These are phyloP conservation scores for Flaveria bidentis DNA, from an alignment of 129 eudicot species.

Conservation along the genomic window DNA sequence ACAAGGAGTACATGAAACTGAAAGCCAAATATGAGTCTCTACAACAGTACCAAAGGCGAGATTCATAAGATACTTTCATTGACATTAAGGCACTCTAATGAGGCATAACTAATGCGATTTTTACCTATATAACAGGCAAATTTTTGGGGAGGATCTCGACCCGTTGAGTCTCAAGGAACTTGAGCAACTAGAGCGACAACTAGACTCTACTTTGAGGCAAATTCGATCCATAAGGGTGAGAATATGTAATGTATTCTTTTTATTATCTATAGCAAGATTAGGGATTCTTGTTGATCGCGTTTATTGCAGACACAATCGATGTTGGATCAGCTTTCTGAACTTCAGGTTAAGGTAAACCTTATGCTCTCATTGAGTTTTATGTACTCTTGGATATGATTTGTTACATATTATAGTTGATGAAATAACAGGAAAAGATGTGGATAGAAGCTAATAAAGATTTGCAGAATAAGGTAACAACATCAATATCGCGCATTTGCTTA, in stretches of 20 bases:
- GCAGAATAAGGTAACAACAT: conserved; percentile 58
- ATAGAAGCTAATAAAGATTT: conserved; percentile 73
- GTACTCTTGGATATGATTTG: background rate
- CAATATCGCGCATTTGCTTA: background rate
- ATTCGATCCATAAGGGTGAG: conserved; percentile 83
- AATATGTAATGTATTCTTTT: background rate
- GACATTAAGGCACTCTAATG: background rate
- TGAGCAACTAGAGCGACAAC: conserved; percentile 85
- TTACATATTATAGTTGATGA: background rate
- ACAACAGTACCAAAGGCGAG: conserved; percentile 85
- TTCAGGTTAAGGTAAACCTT: conserved; percentile 62
- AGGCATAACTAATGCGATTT: background rate
- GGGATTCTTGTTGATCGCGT: background rate
- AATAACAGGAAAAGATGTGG: conserved; percentile 69
- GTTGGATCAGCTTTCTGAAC: conserved; percentile 91
- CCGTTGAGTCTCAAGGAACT: conserved; percentile 82
- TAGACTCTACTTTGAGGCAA: conserved; percentile 71
- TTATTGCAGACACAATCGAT: conserved; percentile 74
- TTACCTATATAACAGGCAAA: conserved; percentile 45
- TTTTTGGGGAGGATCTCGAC: conserved; percentile 85
- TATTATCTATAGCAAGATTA: background rate
- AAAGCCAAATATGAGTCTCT: conserved; percentile 77
- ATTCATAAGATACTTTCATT: background rate
- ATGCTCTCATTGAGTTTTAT: background rate
- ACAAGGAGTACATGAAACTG: conserved; percentile 41